phyloP scores from a whole-genome alignment of 164 flowering plant genomes.

The Chimonanthus praecox region DNA sequence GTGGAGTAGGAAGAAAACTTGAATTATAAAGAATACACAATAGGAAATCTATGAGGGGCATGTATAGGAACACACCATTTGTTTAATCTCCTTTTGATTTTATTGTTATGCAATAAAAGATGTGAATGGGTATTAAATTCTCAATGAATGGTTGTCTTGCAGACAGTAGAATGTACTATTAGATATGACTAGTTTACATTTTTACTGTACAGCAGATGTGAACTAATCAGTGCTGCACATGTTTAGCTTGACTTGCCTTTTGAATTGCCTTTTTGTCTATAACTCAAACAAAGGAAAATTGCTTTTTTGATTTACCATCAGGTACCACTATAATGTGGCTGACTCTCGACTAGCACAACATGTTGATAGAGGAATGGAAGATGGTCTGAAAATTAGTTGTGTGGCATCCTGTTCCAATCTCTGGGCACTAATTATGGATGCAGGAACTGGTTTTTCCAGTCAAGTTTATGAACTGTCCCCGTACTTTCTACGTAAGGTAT shows the following conservation, averaged over 20 bases:
- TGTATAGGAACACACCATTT: too few relatives aligned
- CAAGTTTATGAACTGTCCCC: conserved; percentile 83
- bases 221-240: too few relatives aligned
- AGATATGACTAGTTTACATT: too few relatives aligned
- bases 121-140: too few relatives aligned
- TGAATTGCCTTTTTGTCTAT: not conserved
- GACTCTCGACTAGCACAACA: conserved; percentile 77
- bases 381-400: conserved; percentile 78
- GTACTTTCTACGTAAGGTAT: conserved; percentile 71
- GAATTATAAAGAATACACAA: too few relatives aligned
- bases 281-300: not conserved
- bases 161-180: too few relatives aligned
- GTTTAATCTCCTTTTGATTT: too few relatives aligned
- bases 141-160: too few relatives aligned
- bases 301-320: conserved; percentile 10
- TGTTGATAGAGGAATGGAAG: conserved; percentile 76
- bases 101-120: too few relatives aligned
- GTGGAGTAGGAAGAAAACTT: too few relatives aligned
- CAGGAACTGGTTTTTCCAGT: conserved; percentile 71
- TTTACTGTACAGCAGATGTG: too few relatives aligned
- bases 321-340: conserved; percentile 88
- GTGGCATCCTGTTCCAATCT: conserved; percentile 82
- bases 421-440: conserved; percentile 95
- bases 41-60: too few relatives aligned
- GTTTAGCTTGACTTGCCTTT: not conserved